These are phyloP conservation scores for Sarcodon sp. DNA, from an alignment of 768 basidiomycete species.

Conservation along the genomic window DNA sequence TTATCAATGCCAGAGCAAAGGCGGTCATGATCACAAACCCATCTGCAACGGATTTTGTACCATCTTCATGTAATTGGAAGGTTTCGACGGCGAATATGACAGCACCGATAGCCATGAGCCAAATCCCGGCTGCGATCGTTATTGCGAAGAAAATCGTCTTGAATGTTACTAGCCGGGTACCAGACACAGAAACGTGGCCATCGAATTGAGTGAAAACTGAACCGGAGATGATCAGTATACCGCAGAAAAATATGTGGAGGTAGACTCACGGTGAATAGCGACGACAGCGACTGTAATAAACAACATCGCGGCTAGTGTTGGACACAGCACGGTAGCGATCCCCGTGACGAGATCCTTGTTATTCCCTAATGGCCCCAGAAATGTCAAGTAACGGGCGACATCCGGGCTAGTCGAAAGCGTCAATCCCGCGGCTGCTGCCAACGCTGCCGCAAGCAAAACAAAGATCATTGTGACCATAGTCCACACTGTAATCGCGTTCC, in stretches of 20 bases:
- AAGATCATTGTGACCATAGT: slow-evolving; percentile 36
- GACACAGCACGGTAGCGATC: slow-evolving; percentile 53
- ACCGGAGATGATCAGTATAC: not conserved
- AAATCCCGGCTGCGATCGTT: slow-evolving; percentile 37
- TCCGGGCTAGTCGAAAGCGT: slow-evolving; percentile 59
- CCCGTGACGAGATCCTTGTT: slow-evolving; percentile 43
- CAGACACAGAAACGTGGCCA: slow-evolving; percentile 51
- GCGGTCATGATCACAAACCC: slow-evolving; percentile 63
- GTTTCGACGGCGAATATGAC: slow-evolving; percentile 55
- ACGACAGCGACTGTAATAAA: slow-evolving; percentile 43
- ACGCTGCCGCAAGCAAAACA: slow-evolving; percentile 25
- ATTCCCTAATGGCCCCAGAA: slow-evolving; percentile 40
- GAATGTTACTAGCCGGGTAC: slow-evolving; percentile 45
- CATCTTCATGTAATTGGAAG: slow-evolving; percentile 26
- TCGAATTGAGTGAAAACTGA: slow-evolving; percentile 21
- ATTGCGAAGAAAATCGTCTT: slow-evolving; percentile 52
- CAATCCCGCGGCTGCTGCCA: slow-evolving; percentile 59
- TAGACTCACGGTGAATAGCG: slow-evolving; percentile 41
- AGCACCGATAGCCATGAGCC: slow-evolving; percentile 57
- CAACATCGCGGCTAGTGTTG: slow-evolving; percentile 45
- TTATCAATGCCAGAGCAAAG: slow-evolving; percentile 40
- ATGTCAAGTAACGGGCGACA: slow-evolving; percentile 56
- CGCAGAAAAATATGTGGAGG: no score
- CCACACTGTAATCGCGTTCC: slow-evolving; percentile 45
- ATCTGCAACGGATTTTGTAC: slow-evolving; percentile 39